These are phyloP conservation scores for Cardiospermum halicacabum DNA, from an alignment of 345 rosid genomes.

Conservation along the genomic window DNA sequence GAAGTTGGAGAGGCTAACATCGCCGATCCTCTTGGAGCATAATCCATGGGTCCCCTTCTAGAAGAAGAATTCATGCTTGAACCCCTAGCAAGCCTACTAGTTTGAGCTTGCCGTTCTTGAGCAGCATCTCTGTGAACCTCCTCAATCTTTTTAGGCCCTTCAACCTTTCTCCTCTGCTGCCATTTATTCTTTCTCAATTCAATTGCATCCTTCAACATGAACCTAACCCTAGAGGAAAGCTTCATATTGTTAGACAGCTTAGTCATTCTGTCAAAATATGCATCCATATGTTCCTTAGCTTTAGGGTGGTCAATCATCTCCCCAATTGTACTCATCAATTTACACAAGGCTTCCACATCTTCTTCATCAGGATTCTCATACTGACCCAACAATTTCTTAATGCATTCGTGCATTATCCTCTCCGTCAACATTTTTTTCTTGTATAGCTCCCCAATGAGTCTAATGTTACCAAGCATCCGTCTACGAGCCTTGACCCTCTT, in stretches of 20 bases:
- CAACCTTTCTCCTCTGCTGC: conserved; percentile 99
- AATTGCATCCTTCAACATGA: conserved; percentile 85
- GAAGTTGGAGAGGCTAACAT: conserved; percentile 61
- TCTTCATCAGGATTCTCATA: conserved; percentile 86
- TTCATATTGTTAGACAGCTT: conserved; percentile 65
- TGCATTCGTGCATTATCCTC: conserved; percentile 90
- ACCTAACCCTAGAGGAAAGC: conserved; percentile 80
- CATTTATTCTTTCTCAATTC: conserved; percentile 89
- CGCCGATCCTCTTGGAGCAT: conserved; percentile 59
- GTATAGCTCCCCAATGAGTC: conserved; percentile 95
- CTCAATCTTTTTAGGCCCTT: conserved; percentile 96
- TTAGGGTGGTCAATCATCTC: conserved; percentile 71
- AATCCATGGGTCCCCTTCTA: conserved; percentile 72
- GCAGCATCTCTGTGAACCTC: conserved; percentile 99
- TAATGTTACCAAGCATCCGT: conserved; percentile 91
- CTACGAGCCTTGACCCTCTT: conserved; percentile 82
- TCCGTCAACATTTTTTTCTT: conserved; percentile 92
- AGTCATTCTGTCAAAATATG: conserved; percentile 69
- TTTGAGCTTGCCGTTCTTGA: conserved; percentile 84
- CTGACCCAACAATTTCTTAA: conserved; percentile 65
- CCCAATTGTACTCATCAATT: conserved; percentile 91
- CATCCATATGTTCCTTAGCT: conserved; percentile 69
- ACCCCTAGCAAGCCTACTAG: conserved; percentile 66
- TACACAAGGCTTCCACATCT: conserved; percentile 89
- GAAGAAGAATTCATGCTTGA: conserved; percentile 50